A percentile compares a stretch with the other conserved stretches of the same genome.
phyloP scores from a whole-genome alignment of 495 filamentous ascomycete species.

The Penicillium odoratum region DNA sequence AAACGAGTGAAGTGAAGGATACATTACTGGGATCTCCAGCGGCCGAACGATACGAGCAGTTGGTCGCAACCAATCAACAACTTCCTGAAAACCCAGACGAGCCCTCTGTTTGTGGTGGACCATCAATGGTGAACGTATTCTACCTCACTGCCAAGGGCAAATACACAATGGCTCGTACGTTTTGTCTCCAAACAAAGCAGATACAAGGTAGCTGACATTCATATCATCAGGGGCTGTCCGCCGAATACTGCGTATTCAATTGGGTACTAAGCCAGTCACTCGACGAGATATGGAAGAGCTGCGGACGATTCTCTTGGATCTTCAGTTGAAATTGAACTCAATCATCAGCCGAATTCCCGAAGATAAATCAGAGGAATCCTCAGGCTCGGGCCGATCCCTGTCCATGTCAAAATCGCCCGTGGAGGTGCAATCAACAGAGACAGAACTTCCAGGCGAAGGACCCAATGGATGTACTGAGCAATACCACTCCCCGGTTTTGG shows the following conservation, averaged over 20 bases:
- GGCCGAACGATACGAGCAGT: constrained; percentile 39
- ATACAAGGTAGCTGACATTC: constrained; percentile 12
- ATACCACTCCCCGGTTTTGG: constrained; percentile 45
- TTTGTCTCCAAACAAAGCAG: not conserved
- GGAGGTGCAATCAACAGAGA: constrained; percentile 27
- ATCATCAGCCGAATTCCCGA: constrained; percentile 45
- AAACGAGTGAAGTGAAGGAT: constrained; percentile 49
- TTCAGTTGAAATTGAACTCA: constrained; percentile 46
- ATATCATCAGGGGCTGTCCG: constrained; percentile 39
- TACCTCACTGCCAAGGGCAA: constrained; percentile 48
- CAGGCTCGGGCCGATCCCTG: constrained; percentile 21
- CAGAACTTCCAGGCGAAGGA: constrained; percentile 39
- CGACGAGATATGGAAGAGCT: constrained; percentile 48
- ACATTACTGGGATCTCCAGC: constrained; percentile 41
- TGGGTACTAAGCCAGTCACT: constrained; percentile 46
- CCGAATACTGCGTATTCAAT: constrained; percentile 46
- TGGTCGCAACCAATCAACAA: constrained; percentile 33
- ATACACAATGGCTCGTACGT: constrained; percentile 50
- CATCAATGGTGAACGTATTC: constrained; percentile 50
- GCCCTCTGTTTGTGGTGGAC: constrained; percentile 43
- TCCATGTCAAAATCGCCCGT: constrained; percentile 36
- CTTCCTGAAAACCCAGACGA: constrained; percentile 46
- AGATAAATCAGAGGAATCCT: constrained; percentile 11
- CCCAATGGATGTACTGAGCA: constrained; percentile 42
- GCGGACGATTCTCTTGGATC: constrained; percentile 42